These are phyloP conservation scores for Diddensiella transvaalensis DNA, from an alignment of 805 yeast genomes.

Conservation along the genomic window DNA sequence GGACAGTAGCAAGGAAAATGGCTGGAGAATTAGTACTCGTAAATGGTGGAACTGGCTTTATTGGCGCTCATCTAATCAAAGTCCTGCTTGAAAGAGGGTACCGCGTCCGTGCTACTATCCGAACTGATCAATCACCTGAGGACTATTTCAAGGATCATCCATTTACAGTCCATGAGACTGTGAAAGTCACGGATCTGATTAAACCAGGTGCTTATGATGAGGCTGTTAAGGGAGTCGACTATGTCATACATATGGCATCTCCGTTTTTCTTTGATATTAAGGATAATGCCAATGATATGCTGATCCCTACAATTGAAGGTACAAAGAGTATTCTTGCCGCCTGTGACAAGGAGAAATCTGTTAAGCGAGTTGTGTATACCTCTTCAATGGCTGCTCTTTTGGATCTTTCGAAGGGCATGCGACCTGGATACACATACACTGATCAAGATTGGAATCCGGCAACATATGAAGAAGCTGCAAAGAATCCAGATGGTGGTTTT, in stretches of 20 bases:
- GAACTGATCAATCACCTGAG: constrained; percentile 48
- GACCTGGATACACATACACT: constrained; percentile 21
- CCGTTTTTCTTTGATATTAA: constrained; percentile 34
- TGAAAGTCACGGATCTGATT: constrained; percentile 32
- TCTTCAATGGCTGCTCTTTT: constrained; percentile 37
- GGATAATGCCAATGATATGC: constrained; percentile 38
- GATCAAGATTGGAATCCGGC: constrained; percentile 40
- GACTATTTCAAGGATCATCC: neutral
- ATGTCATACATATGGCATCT: constrained; percentile 41
- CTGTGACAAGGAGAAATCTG: constrained; percentile 27
- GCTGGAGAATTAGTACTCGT: constrained; percentile 32
- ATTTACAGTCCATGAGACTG: constrained; percentile 16
- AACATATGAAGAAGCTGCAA: constrained; percentile 20
- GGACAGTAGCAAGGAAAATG: too few relatives aligned
- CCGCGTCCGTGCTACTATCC: constrained; percentile 47
- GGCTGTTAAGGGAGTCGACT: constrained; percentile 36
- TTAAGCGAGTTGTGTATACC: constrained; percentile 42
- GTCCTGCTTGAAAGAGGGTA: constrained; percentile 38
- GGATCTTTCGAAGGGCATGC: constrained; percentile 22
- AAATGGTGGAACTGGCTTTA: constrained; percentile 46
- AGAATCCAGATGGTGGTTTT: constrained; percentile 16
- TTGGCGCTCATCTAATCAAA: constrained; percentile 42
- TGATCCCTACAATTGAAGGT: constrained; percentile 45
- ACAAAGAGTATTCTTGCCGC: constrained; percentile 38
- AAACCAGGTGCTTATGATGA: constrained; percentile 45